Evolutionary conservation across 768 basidiomycete species (phyloP).

Genomic region (Coprinopsis sp.): DNA sequence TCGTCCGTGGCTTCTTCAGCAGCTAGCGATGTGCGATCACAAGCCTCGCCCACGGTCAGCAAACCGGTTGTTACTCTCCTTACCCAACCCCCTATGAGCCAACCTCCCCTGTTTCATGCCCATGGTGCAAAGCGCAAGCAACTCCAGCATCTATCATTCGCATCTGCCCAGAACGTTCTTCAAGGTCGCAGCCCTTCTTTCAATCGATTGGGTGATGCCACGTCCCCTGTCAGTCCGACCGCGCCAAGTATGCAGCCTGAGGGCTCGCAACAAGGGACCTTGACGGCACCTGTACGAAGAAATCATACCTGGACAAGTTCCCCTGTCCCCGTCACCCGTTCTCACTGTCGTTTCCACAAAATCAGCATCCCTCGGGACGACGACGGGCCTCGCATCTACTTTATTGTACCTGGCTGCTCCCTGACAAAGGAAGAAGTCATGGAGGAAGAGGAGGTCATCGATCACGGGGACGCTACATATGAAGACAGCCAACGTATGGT

Average conservation of each 20-base stretch:
- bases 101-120: slow-evolving; percentile 31
- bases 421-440: slow-evolving; percentile 54
- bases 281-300: slow-evolving; percentile 8
- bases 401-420: slow-evolving; percentile 68
- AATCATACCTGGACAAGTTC: slow-evolving; percentile 18
- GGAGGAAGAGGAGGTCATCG: slow-evolving; percentile 53
- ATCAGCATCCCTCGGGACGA: slow-evolving; percentile 59
- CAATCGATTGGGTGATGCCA: not conserved
- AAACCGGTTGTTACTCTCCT: slow-evolving; percentile 18
- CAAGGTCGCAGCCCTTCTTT: not conserved
- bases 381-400: slow-evolving; percentile 48
- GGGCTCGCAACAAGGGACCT: too few relatives aligned
- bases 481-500: slow-evolving; percentile 47
- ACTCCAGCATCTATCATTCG: slow-evolving; percentile 3
- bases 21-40: slow-evolving; percentile 23
- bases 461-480: slow-evolving; percentile 52
- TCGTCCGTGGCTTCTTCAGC: slow-evolving; percentile 47
- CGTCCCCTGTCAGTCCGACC: slow-evolving; percentile 1
- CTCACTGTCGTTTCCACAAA: slow-evolving; percentile 65
- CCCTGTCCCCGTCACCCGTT: slow-evolving; percentile 56
- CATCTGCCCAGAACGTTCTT: not conserved
- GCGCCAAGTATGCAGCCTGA: not conserved
- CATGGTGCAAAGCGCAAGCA: slow-evolving; percentile 18
- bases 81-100: slow-evolving; percentile 18
- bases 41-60: slow-evolving; percentile 27